phyloP scores from a whole-genome alignment of 441 rosid species.

The Erodium moschatum region DNA sequence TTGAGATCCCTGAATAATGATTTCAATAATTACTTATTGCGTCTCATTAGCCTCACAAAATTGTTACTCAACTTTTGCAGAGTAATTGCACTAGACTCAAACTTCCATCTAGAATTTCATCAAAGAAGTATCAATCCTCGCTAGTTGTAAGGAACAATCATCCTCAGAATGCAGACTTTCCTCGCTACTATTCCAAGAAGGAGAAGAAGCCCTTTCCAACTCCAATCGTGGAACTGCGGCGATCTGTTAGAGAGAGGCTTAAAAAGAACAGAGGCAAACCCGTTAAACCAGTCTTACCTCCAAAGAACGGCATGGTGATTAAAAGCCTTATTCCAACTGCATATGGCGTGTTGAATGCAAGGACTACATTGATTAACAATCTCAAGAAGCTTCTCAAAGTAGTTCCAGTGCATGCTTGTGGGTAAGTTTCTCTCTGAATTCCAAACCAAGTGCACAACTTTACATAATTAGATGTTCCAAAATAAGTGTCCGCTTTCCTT shows the following conservation, averaged over 20 bases:
- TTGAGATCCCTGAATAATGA: not conserved
- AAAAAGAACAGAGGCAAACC: constrained; percentile 62
- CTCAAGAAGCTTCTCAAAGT: constrained; percentile 69
- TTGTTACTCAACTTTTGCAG: constrained; percentile 30
- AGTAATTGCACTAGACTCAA: constrained; percentile 25
- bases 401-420: constrained; percentile 77
- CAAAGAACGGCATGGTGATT: constrained; percentile 65
- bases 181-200: constrained; percentile 54
- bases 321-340: constrained; percentile 65
- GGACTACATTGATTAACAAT: constrained; percentile 66
- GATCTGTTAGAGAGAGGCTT: constrained; percentile 82
- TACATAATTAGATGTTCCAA: not conserved
- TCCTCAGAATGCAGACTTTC: constrained; percentile 85
- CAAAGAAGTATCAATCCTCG: constrained; percentile 28
- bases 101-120: constrained; percentile 23
- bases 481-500: not conserved
- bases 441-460: not conserved
- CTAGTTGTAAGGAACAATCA: constrained; percentile 38
- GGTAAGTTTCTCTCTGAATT: constrained; percentile 38
- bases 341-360: constrained; percentile 55
- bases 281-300: constrained; percentile 49
- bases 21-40: not conserved
- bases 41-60: not conserved
- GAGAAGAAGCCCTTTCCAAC: constrained; percentile 85
- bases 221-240: constrained; percentile 72